phyloP scores from a whole-genome alignment of 31 red algal species.

The Bonnemaisonia californica region DNA sequence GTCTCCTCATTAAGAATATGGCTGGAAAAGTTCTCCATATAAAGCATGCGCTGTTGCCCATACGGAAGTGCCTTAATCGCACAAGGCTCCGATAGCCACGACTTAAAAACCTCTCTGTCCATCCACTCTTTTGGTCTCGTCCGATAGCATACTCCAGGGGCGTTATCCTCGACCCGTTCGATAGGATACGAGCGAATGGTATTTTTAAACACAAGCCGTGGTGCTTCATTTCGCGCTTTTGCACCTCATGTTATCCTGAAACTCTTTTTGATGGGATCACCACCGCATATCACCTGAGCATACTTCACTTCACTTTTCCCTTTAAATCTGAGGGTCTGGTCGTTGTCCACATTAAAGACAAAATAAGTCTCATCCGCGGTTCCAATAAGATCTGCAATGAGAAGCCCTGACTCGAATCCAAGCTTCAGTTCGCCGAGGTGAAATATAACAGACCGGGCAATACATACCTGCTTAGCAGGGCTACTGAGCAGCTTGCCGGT shows the following conservation, averaged over 20 bases:
- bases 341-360: slow-evolving; percentile 17
- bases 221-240: neutral
- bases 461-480: neutral
- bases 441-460: neutral
- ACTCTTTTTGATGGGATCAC: slow-evolving; percentile 1
- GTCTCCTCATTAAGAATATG: neutral
- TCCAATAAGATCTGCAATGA: too few relatives aligned
- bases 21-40: neutral
- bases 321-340: slow-evolving; percentile 1
- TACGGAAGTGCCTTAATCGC: slow-evolving; percentile 3
- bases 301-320: slow-evolving; percentile 4
- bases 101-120: neutral
- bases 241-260: neutral
- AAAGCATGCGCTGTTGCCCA: neutral
- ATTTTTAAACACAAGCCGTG: slow-evolving; percentile 12
- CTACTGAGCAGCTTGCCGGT: neutral
- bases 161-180: slow-evolving; percentile 10
- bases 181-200: neutral
- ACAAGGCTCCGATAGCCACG: slow-evolving; percentile 1
- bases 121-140: slow-evolving; percentile 26
- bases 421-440: neutral
- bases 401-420: neutral
- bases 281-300: neutral
- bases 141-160: slow-evolving; percentile 12
- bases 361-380: slow-evolving; percentile 1